These are phyloP conservation scores for Termitomyces titanicus DNA, from an alignment of 768 basidiomycete genomes.

Conservation along the genomic window DNA sequence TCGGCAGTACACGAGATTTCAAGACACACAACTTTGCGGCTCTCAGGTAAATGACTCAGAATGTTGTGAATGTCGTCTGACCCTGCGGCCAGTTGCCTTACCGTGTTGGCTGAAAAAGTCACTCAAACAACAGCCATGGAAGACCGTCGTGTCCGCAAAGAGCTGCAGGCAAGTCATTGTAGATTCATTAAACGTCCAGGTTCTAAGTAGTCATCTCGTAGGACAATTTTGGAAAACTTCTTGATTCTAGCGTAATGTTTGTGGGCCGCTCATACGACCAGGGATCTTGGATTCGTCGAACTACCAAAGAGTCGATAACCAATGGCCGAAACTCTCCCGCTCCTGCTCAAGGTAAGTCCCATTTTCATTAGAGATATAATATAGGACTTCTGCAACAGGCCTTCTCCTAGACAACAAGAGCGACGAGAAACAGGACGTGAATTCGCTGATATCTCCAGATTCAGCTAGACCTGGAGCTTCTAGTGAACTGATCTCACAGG, in stretches of 20 bases:
- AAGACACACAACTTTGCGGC: slow-evolving; percentile 68
- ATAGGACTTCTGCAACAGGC: background rate
- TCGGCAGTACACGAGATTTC: slow-evolving; percentile 62
- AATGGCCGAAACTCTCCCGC: slow-evolving; percentile 75
- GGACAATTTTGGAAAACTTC: slow-evolving; percentile 83
- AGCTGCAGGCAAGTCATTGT: slow-evolving; percentile 63
- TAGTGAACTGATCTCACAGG: slow-evolving; percentile 46
- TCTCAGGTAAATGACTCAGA: slow-evolving; percentile 52
- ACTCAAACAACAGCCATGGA: slow-evolving; percentile 90
- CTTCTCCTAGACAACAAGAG: slow-evolving; percentile 35
- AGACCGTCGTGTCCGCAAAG: slow-evolving; percentile 82
- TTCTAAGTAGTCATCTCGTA: slow-evolving; percentile 19
- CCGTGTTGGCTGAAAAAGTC: slow-evolving; percentile 77
- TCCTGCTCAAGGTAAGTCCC: slow-evolving; percentile 32
- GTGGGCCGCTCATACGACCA: slow-evolving; percentile 72
- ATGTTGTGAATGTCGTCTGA: background rate
- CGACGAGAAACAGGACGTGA: slow-evolving; percentile 60
- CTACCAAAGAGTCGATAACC: slow-evolving; percentile 54
- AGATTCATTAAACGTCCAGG: background rate
- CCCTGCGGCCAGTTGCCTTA: slow-evolving; percentile 53
- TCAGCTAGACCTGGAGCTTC: slow-evolving; percentile 30
- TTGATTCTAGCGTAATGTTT: slow-evolving; percentile 74
- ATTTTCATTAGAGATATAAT: background rate
- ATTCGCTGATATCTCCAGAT: slow-evolving; percentile 35
- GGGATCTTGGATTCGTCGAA: slow-evolving; percentile 75